A percentile compares a stretch with the other conserved stretches of the same genome.
phyloP scores from a whole-genome alignment of 495 filamentous ascomycete species.

The Penicillium egyptiacum region DNA sequence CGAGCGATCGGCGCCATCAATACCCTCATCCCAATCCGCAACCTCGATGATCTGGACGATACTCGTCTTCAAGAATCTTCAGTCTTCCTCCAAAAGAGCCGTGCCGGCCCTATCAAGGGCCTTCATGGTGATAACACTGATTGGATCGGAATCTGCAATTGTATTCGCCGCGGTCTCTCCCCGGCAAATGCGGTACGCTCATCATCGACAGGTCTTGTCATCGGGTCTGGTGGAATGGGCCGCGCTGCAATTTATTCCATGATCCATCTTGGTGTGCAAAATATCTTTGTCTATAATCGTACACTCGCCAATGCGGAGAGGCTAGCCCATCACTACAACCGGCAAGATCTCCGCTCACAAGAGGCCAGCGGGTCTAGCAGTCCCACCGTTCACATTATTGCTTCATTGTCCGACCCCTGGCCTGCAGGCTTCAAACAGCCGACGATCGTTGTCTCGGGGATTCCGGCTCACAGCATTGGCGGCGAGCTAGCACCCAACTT shows the following conservation, averaged over 20 bases:
- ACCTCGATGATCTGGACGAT: constrained; percentile 50
- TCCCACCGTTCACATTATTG: constrained; percentile 54
- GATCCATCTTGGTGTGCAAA: constrained; percentile 70
- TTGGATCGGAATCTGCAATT: constrained; percentile 74
- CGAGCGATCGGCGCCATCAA: constrained; percentile 78
- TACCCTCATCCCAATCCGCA: constrained; percentile 69
- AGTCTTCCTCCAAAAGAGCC: constrained; percentile 58
- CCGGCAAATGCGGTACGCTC: constrained; percentile 73
- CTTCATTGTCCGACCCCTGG: constrained; percentile 59
- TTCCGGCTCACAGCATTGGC: constrained; percentile 65
- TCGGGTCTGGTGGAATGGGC: constrained; percentile 80
- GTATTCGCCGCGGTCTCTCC: constrained; percentile 70
- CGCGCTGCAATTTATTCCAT: constrained; percentile 77
- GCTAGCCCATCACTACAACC: constrained; percentile 69
- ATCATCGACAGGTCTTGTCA: constrained; percentile 65
- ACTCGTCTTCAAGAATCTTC: constrained; percentile 35
- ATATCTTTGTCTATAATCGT: constrained; percentile 73
- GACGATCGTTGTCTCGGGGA: constrained; percentile 72
- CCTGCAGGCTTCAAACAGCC: constrained; percentile 62
- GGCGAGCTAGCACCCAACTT: constrained; percentile 66
- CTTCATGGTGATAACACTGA: constrained; percentile 83
- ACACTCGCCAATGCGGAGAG: constrained; percentile 58
- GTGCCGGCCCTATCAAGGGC: constrained; percentile 59
- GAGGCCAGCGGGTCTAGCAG: constrained; percentile 22
- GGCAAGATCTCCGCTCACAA: constrained; percentile 32